Conservation (phyloP, 352 stramenopile species). For the Thalassiosira hispida region DNA sequence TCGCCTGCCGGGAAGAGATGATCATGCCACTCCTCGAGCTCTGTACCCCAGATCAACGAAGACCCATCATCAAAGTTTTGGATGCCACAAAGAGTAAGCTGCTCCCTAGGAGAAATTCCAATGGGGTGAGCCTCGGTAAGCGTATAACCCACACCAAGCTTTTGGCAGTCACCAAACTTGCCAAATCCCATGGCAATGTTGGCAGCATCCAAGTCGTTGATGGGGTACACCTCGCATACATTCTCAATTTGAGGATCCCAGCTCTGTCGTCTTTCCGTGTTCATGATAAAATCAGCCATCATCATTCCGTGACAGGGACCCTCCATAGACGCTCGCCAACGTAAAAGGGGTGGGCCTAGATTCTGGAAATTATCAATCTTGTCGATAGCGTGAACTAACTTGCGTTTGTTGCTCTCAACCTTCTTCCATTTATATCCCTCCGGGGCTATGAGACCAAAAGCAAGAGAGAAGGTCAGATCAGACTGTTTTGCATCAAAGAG, state of each 20-base stretch:
- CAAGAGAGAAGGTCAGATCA: slow-evolving; percentile 1
- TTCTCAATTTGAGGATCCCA: slow-evolving; percentile 61
- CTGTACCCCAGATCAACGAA: slow-evolving; percentile 56
- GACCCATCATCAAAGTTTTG: slow-evolving; percentile 57
- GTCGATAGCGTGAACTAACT: slow-evolving; percentile 52
- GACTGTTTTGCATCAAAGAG: too few relatives aligned
- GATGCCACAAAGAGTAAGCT: slow-evolving; percentile 63
- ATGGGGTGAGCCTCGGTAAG: slow-evolving; percentile 46
- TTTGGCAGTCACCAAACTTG: slow-evolving; percentile 57
- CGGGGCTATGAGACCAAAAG: slow-evolving; percentile 13
- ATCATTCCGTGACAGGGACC: slow-evolving; percentile 47
- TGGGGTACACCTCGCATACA: slow-evolving; percentile 52
- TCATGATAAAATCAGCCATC: slow-evolving; percentile 66
- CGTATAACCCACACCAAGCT: slow-evolving; percentile 55
- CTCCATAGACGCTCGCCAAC: slow-evolving; percentile 51
- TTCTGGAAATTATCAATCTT: slow-evolving; percentile 62
- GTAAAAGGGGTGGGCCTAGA: slow-evolving; percentile 46
- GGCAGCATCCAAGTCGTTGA: slow-evolving; percentile 51
- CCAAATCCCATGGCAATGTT: slow-evolving; percentile 61
- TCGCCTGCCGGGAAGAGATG: slow-evolving; percentile 49
- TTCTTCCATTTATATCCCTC: slow-evolving; percentile 53
- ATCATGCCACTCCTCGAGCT: slow-evolving; percentile 59
- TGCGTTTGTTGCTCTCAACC: slow-evolving; percentile 50
- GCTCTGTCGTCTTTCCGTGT: slow-evolving; percentile 36
- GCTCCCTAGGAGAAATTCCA: slow-evolving; percentile 47